These are phyloP conservation scores for Climacium dendroides DNA, from an alignment of 225 moss, liverwort and hornwort genomes.

Conservation along the genomic window DNA sequence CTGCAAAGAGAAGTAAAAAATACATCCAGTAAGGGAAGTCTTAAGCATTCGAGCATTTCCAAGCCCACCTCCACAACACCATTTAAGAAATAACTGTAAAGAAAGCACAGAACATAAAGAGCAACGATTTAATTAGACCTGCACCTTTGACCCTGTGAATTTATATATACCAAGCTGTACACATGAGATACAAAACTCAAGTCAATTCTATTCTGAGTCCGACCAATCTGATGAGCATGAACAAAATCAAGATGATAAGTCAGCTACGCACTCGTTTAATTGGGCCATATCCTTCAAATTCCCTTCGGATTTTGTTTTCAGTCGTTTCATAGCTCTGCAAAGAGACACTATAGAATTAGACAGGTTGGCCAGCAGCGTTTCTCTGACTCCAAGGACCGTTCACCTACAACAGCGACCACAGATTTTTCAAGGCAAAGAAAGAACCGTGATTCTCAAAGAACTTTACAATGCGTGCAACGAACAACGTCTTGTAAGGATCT, in stretches of 20 bases:
- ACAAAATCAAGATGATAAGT: not conserved
- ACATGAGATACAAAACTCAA: not conserved
- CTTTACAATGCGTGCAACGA: conserved; percentile 86
- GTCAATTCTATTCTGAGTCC: not conserved
- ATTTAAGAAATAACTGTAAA: not conserved
- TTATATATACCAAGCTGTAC: not conserved
- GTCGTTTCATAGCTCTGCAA: conserved; percentile 96
- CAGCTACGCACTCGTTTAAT: conserved; percentile 74
- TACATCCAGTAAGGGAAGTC: not conserved
- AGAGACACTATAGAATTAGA: not conserved
- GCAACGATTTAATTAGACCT: not conserved
- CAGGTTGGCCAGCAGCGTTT: not conserved
- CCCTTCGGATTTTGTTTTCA: conserved; percentile 94
- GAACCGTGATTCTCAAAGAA: not conserved
- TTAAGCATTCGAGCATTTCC: not conserved
- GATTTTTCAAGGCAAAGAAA: not conserved
- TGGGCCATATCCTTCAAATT: conserved; percentile 97
- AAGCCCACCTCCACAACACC: not conserved
- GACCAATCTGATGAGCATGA: not conserved
- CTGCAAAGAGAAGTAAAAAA: conserved; percentile 4
- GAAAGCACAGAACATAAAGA: not conserved
- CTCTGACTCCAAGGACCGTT: not conserved
- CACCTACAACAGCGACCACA: not conserved
- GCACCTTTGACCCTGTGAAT: not conserved
- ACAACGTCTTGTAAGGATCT: conserved; percentile 95